Base-by-base conservation (phyloP, 2,329 filamentous ascomycete species). In the Exophiala sp. region DNA sequence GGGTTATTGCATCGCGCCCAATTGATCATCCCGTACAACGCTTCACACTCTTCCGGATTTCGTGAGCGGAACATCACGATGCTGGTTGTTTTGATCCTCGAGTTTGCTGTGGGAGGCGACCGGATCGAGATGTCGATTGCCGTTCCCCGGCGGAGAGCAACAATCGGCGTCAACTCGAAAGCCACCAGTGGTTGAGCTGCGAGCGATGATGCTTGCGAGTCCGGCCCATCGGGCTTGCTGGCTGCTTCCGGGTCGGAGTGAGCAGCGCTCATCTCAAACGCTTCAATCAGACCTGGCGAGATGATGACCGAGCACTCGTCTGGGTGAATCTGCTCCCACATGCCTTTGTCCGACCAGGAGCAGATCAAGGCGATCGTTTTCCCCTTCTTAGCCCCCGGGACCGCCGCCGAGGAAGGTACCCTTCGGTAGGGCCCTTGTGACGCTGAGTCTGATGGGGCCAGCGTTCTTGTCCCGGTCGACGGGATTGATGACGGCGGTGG, bases 81-180 rank as follows among this genome's bases (percentile, higher is more conserved):
- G 61, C 82, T 83, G 43, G 83, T 78, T 63, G 70, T 78, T 52
- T 75, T 78, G 49, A 95, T 77, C 60, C 81, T 80, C 3, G 86
- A 89, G 55, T 86, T 80, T 27, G 76, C 65, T 5, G 86, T 85
- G 21, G 90, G 85, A 1, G 88, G 88, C 5, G 91, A 96, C 43
- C 89, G 85, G 57, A 98, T 88, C 58, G 94, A 93, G 46, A 98
- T 87, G 65, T 98, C 93, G 24, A 98, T 80, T 2, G 86, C 87
- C 18, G 89, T 98, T 61, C 90, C 93, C 62, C 91, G 85, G 56
- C 91, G 82, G 54, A 97, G 82, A 59, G 90, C 85, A 6, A 97
- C 91, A 30, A 95, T 74, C 0, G 93, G 93, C 0, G 91, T 97
- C 35, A 98, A 80, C 63, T 95, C 88, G 27, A 96, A 79, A 4